Conservation (phyloP, 2,329 filamentous ascomycete genomes). For the Fusarium domesticum region DNA sequence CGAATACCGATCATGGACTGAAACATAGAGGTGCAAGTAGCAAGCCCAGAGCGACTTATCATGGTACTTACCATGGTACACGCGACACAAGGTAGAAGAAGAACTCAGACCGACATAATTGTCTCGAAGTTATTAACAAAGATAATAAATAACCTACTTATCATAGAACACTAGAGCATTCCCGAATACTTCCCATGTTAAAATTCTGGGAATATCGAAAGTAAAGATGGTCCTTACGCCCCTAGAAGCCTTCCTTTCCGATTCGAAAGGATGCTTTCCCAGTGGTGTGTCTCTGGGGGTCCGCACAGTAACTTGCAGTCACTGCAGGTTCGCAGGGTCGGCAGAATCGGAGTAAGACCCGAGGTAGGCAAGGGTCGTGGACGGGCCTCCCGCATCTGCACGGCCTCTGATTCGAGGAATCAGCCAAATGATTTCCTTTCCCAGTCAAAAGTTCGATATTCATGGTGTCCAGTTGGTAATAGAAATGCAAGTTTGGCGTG, state of each 20-base stretch:
- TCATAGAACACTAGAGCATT: too few species aligned
- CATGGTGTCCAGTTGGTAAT: slow-evolving; percentile 23
- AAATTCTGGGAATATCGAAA: too few species aligned
- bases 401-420: slow-evolving; percentile 21
- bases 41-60: background rate
- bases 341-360: slow-evolving; percentile 12
- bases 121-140: too few species aligned
- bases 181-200: too few species aligned
- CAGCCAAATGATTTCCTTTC: slow-evolving; percentile 13
- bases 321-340: slow-evolving; percentile 11
- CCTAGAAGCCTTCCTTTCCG: background rate
- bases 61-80: background rate
- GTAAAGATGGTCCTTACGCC: background rate
- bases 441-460: slow-evolving; percentile 10
- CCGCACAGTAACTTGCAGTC: slow-evolving; percentile 4
- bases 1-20: background rate
- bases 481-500: slow-evolving; percentile 16
- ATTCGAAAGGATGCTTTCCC: background rate
- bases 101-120: too few species aligned
- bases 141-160: too few species aligned
- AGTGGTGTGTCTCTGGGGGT: slow-evolving; percentile 4
- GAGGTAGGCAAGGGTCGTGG: slow-evolving; percentile 15
- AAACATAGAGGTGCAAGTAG: background rate
- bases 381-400: slow-evolving; percentile 17
- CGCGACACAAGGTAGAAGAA: too few species aligned